These are phyloP conservation scores for Lolium rigidum DNA, from an alignment of 176 grass and related monocot genomes.

Conservation along the genomic window DNA sequence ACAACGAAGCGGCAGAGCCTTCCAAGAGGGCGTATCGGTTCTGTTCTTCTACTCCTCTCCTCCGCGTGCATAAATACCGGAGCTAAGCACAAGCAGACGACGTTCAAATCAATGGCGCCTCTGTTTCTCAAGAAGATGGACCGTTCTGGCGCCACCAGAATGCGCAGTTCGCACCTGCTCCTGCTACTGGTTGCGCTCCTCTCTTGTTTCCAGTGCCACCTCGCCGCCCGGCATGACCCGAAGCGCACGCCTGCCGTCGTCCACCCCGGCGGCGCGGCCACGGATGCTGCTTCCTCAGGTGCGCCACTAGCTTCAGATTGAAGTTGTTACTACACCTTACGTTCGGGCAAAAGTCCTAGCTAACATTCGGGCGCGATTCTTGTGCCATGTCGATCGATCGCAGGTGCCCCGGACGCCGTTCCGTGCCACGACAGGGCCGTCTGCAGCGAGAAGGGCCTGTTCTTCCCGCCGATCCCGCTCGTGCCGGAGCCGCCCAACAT, in stretches of 20 bases:
- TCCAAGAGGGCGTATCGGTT: background rate
- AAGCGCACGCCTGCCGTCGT: background rate
- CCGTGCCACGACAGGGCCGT: conserved; percentile 40
- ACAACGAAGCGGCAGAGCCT: background rate
- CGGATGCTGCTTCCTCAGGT: conserved; percentile 33
- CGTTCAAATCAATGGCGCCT: background rate
- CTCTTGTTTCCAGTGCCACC: conserved; percentile 30
- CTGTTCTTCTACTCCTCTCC: background rate
- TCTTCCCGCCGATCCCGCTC: conserved; percentile 53
- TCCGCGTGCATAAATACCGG: conserved; percentile 15
- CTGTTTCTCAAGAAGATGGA: background rate
- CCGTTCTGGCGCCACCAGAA: background rate
- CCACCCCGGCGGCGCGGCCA: conserved; percentile 14
- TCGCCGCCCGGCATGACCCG: conserved; percentile 11
- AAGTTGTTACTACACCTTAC: background rate
- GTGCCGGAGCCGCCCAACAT: conserved; percentile 58
- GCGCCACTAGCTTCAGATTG: background rate
- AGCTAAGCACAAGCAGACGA: too few species aligned
- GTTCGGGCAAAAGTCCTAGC: background rate
- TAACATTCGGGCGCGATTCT: background rate
- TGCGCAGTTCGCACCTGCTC: too few species aligned
- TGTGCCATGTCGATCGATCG: background rate
- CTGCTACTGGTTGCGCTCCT: background rate
- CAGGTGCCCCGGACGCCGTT: conserved; percentile 11
- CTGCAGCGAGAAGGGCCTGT: conserved; percentile 32